phyloP scores from a whole-genome alignment of 352 stramenopile genomes.

The Lagenidium giganteum region DNA sequence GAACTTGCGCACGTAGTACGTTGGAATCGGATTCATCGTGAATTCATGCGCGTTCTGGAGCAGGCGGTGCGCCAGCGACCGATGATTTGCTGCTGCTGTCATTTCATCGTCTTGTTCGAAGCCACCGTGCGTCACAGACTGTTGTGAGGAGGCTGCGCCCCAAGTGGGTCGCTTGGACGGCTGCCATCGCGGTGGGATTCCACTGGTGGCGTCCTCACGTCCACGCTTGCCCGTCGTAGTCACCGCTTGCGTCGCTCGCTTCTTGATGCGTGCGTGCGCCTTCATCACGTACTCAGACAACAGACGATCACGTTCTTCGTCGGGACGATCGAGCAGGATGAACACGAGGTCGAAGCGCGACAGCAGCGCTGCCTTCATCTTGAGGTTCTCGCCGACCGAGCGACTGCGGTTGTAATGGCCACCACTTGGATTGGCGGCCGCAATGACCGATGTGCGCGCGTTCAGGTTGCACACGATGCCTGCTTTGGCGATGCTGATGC shows the following conservation, averaged over 20 bases:
- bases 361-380: conserved; percentile 94
- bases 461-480: conserved; percentile 95
- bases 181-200: too few species aligned
- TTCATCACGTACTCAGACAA: conserved; percentile 96
- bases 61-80: conserved; percentile 45
- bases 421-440: conserved; percentile 95
- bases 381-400: conserved; percentile 95
- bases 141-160: background rate
- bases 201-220: too few species aligned
- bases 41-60: conserved; percentile 40
- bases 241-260: conserved; percentile 18
- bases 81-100: conserved; percentile 4
- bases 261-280: conserved; percentile 43
- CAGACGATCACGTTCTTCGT: conserved; percentile 90
- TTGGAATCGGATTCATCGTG: conserved; percentile 42
- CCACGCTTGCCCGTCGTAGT: background rate
- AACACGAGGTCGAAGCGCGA: conserved; percentile 98
- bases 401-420: conserved; percentile 96
- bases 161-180: too few species aligned
- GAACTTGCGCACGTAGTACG: conserved; percentile 94
- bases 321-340: conserved; percentile 92
- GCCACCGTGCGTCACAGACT: conserved; percentile 19
- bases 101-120: conserved; percentile 13
- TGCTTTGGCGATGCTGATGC: conserved; percentile 90
- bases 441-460: conserved; percentile 93